Evolutionary conservation across 1,139 yeast species (phyloP).

Genomic region (Blastobotrys raffinosifermentans): DNA sequence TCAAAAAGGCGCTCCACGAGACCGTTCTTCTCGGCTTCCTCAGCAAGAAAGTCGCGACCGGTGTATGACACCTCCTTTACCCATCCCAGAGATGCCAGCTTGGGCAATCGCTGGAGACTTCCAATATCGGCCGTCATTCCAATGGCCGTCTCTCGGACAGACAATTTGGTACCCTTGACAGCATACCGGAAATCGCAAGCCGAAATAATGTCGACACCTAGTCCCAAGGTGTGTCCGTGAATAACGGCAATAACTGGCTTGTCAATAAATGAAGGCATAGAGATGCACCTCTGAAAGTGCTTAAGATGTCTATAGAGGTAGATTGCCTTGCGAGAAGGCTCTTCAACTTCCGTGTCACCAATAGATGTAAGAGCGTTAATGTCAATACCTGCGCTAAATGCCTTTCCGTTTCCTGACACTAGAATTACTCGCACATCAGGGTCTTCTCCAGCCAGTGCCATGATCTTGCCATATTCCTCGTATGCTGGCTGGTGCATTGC

Average conservation of each 20-base stretch:
- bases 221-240: slow-evolving; percentile 51
- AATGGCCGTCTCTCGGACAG: slow-evolving; percentile 64
- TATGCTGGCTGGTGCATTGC: slow-evolving; percentile 52
- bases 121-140: slow-evolving; percentile 84
- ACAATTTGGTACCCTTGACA: slow-evolving; percentile 47
- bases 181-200: slow-evolving; percentile 57
- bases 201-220: slow-evolving; percentile 62
- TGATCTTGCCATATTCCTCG: slow-evolving; percentile 49
- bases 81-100: slow-evolving; percentile 48
- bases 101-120: slow-evolving; percentile 62
- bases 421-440: slow-evolving; percentile 49
- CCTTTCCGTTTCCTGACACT: slow-evolving; percentile 52
- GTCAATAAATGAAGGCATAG: slow-evolving; percentile 25
- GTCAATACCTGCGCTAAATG: slow-evolving; percentile 64
- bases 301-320: slow-evolving; percentile 29
- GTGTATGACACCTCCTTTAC: slow-evolving; percentile 59
- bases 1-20: slow-evolving; percentile 46
- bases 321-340: slow-evolving; percentile 34
- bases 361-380: slow-evolving; percentile 28
- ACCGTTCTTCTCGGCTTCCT: slow-evolving; percentile 55
- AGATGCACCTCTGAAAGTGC: slow-evolving; percentile 54
- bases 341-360: slow-evolving; percentile 28
- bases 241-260: slow-evolving; percentile 42
- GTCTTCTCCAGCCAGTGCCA: slow-evolving; percentile 43
- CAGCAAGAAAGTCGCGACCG: slow-evolving; percentile 50